These are phyloP conservation scores for Exophiala bonariae DNA, from an alignment of 2,329 filamentous ascomycete genomes.

Conservation along the genomic window DNA sequence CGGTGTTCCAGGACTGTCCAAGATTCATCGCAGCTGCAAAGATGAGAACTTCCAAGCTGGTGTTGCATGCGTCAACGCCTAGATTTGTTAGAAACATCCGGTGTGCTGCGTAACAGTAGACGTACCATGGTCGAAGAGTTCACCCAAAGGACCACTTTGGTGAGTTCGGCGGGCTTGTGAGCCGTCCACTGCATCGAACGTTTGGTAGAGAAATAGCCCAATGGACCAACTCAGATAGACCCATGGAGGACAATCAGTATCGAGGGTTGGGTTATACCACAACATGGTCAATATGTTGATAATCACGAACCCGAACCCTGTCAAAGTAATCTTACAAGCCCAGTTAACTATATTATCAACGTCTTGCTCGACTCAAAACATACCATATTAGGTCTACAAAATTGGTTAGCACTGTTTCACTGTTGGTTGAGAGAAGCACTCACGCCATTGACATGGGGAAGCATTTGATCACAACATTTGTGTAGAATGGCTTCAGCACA, in stretches of 20 bases:
- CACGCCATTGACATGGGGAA: constrained; percentile 95
- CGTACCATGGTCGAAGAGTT: constrained; percentile 90
- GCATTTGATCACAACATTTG: constrained; percentile 85
- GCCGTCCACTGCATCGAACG: constrained; percentile 95
- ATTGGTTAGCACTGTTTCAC: constrained; percentile 8
- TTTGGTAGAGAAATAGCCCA: constrained; percentile 94
- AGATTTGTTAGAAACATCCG: constrained; percentile 15
- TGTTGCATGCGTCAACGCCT: constrained; percentile 92
- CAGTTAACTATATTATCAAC: not conserved
- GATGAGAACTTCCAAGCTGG: constrained; percentile 85
- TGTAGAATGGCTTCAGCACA: constrained; percentile 97
- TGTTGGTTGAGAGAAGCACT: constrained; percentile 36
- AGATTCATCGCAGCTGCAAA: constrained; percentile 93
- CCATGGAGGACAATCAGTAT: constrained; percentile 91
- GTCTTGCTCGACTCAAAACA: constrained; percentile 2
- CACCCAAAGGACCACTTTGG: constrained; percentile 90
- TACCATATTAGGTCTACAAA: constrained; percentile 56
- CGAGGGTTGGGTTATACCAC: constrained; percentile 93
- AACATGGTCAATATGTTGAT: constrained; percentile 86
- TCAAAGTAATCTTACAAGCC: constrained; percentile 70
- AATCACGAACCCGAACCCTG: constrained; percentile 86
- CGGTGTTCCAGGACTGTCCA: constrained; percentile 87
- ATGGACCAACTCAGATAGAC: constrained; percentile 91
- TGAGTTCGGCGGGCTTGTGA: constrained; percentile 86
- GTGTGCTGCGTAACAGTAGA: constrained; percentile 2